Base-by-base conservation (phyloP, 352 stramenopile species). In the Pilasporangium apinafurcum region DNA sequence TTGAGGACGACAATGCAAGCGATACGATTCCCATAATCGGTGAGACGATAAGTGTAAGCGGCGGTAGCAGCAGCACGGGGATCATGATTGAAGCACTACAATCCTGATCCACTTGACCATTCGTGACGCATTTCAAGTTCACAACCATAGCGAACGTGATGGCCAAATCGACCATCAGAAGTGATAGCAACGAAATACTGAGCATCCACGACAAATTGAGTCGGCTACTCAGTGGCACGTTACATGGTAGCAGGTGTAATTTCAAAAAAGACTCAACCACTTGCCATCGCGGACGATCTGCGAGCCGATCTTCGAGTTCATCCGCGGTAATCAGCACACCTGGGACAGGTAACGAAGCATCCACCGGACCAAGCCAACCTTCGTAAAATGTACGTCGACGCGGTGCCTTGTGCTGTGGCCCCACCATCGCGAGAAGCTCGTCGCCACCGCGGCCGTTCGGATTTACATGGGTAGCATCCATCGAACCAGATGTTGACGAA, bases 131-230 rank as follows among this genome's bases (percentile, higher is more conserved):
- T 44, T 85, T 83, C 18, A 91, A 53, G 44, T 91, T 91, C 14
- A 83, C 75, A 30, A 91, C 62, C 39, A 86, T 84, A 35, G 73
- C 75, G 32, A 88, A 82, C 31, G 78, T 86, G 48, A 83, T 86
- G n/a, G 72, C 75, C 28, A 91, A 44, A 44, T 91, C 78, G 25
- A 86, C 56, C 65, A 91, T 84, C 17, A 91, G 59, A 29, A 88
- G 59, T 30, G 56, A 56, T 14, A 88, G 45, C 26, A 91, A 44
- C 22, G 75, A 68, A 22, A 79, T 71, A 27, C 67, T 82, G 18
- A 87, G 48, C 59, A 86, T 82, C 79, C 79, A 91, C 31, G 65
- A 59, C 22, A 78, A 37, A 22, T 74, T 71, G 14, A 88, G 46
- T 24, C 65, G 83, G 16, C 50, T 72, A 29, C 63, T 82, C 12